phyloP scores from a whole-genome alignment of 2,329 filamentous ascomycete genomes.

The Stromatinia cepivora region DNA sequence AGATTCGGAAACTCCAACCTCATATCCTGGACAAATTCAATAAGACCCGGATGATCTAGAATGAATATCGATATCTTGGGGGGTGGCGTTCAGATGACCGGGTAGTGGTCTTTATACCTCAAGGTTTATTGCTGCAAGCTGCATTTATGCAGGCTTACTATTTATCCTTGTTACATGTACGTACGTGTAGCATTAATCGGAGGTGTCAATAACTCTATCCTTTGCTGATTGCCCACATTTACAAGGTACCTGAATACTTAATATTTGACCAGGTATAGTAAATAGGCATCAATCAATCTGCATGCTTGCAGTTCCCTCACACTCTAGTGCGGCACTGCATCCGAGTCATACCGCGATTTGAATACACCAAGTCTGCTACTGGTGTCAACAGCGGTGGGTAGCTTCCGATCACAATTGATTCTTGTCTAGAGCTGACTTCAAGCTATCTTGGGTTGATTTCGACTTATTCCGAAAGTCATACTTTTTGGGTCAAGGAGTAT shows the following conservation, averaged over 20 bases:
- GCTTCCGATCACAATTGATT: too few species aligned
- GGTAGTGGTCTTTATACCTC: neutral
- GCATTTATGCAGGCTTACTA: neutral
- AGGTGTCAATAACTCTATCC: neutral
- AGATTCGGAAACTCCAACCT: neutral
- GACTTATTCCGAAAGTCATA: neutral
- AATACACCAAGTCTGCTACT: neutral
- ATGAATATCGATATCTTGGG: neutral
- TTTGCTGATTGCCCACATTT: neutral
- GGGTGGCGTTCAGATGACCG: neutral
- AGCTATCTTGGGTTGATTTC: neutral
- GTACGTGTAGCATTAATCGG: neutral
- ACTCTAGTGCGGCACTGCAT: slow-evolving; percentile 1
- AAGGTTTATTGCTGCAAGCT: neutral
- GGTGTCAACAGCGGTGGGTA: too few species aligned
- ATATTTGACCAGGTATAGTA: neutral
- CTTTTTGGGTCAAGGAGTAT: neutral
- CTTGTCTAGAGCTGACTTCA: neutral
- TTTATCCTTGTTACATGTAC: neutral
- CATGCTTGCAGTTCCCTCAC: neutral
- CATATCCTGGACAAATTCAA: neutral
- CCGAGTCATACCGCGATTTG: neutral
- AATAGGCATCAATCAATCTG: neutral
- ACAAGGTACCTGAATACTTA: neutral
- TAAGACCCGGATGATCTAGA: neutral